A percentile compares a stretch with the other conserved stretches of the same genome.
Conservation (phyloP, 176 grass and related monocot species). For the Sorghum bicolor region Sorghum_bicolor_NCBIv3 NC_012870.2:78079501-78080000, state of each 20-base stretch:
- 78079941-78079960: slow-evolving; percentile 71
- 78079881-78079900: slow-evolving; percentile 93
- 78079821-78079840: slow-evolving; percentile 69
- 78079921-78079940: slow-evolving; percentile 62
- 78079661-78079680: slow-evolving; percentile 66
- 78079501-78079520: neutral
- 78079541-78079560: neutral
- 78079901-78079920: slow-evolving; percentile 76
- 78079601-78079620: neutral
- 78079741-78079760: slow-evolving; percentile 61
- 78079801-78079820: slow-evolving; percentile 87
- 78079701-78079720: slow-evolving; percentile 52
- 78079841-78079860: slow-evolving; percentile 64
- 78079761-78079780: slow-evolving; percentile 66
- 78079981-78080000: neutral
- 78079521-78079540: neutral
- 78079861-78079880: slow-evolving; percentile 81
- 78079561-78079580: neutral
- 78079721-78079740: slow-evolving; percentile 89
- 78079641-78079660: slow-evolving; percentile 81
- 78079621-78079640: slow-evolving; percentile 41
- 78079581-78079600: neutral
- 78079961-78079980: slow-evolving; percentile 66
- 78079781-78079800: slow-evolving; percentile 81
- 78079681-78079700: slow-evolving; percentile 79